phyloP scores from a whole-genome alignment of 164 flowering plant species.

The Macadamia tetraphylla region DNA sequence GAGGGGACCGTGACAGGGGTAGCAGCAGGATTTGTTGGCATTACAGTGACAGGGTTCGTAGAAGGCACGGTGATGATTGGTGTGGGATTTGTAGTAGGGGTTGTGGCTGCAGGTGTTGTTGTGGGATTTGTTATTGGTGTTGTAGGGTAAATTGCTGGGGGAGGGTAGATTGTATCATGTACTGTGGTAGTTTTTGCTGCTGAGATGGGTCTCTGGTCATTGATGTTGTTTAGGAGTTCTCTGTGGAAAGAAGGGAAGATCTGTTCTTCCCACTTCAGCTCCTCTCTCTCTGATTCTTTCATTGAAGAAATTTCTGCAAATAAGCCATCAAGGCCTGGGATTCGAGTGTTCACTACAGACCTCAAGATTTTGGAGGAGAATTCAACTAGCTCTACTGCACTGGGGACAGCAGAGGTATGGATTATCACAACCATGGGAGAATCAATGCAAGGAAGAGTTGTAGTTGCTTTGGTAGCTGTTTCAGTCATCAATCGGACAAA shows the following conservation, averaged over 20 bases:
- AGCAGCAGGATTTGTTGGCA: slow-evolving; percentile 13
- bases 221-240: slow-evolving; percentile 27
- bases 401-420: slow-evolving; percentile 22
- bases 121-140: slow-evolving; percentile 20
- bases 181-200: slow-evolving; percentile 1
- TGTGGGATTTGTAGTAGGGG: slow-evolving; percentile 19
- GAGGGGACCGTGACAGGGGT: slow-evolving; percentile 16
- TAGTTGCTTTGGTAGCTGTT: slow-evolving; percentile 23
- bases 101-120: slow-evolving; percentile 13
- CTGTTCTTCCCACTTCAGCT: slow-evolving; percentile 24
- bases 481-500: slow-evolving; percentile 24
- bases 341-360: slow-evolving; percentile 12
- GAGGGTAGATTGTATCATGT: slow-evolving; percentile 11
- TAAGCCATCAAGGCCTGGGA: slow-evolving; percentile 16
- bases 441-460: slow-evolving; percentile 19
- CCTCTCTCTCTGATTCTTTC: slow-evolving; percentile 20
- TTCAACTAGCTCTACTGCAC: slow-evolving; percentile 21
- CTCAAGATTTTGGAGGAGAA: slow-evolving; percentile 18
- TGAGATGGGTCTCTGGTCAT: neutral
- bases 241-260: slow-evolving; percentile 28
- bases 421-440: slow-evolving; percentile 30
- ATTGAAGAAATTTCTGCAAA: slow-evolving; percentile 25
- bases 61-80: slow-evolving; percentile 46
- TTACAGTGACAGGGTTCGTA: slow-evolving; percentile 25
- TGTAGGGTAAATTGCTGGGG: slow-evolving; percentile 6